These are phyloP conservation scores for Chrysosporium queenslandicum DNA, from an alignment of 2,329 filamentous ascomycete genomes.

Conservation along the genomic window DNA sequence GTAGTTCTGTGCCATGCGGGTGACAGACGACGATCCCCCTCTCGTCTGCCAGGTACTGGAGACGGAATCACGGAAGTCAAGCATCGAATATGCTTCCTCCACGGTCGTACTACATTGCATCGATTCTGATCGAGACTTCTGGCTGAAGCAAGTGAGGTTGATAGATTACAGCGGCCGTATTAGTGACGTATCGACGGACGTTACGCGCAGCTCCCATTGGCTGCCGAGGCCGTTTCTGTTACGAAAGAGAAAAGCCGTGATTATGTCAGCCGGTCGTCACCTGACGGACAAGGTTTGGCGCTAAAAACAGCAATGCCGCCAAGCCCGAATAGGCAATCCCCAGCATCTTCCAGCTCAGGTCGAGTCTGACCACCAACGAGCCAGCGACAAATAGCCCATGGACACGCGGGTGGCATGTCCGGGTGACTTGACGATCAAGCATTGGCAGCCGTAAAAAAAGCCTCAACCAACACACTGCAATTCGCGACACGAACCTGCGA, in stretches of 20 bases:
- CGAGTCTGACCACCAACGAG: not conserved
- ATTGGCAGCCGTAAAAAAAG: not conserved
- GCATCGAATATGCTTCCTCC: not conserved
- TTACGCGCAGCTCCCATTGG: not conserved
- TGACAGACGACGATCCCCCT: conserved; percentile 5
- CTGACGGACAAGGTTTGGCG: not conserved
- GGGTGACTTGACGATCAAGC: not conserved
- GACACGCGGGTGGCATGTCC: not conserved
- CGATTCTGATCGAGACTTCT: too few relatives aligned
- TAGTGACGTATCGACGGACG: not conserved
- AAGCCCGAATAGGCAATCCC: not conserved
- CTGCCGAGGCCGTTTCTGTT: conserved; percentile 2
- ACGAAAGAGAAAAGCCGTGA: conserved; percentile 1
- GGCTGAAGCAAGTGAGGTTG: too few relatives aligned
- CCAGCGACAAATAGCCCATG: not conserved
- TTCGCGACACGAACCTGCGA: not conserved
- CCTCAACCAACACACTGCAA: not conserved
- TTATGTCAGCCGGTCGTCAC: conserved; percentile 6
- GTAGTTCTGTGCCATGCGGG: not conserved
- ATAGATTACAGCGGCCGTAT: too few relatives aligned
- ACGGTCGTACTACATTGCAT: too few relatives aligned
- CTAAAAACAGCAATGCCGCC: conserved; percentile 5
- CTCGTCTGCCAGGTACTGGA: conserved; percentile 3
- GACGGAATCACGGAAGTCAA: conserved; percentile 1
- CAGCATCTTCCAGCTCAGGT: not conserved